Evolutionary conservation across 345 rosid genomes (phyloP), one percentile per base, ranked within the genome.

Genomic region (Syzygium aqueum): DNA sequence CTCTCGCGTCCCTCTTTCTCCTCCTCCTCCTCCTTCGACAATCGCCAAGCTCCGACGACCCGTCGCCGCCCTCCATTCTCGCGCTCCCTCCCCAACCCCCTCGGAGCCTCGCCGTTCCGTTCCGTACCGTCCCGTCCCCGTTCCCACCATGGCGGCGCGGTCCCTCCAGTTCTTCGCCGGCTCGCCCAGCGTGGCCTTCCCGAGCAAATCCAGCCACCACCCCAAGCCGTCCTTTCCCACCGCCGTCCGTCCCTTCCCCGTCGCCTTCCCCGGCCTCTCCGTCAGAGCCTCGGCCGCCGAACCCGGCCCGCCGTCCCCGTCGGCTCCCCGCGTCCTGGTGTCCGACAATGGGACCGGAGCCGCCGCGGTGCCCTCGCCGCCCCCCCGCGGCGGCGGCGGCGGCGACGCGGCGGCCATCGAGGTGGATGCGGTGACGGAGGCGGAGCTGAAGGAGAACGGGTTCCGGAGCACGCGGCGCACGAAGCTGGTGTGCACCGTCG

Each of bases 391-490:
- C 61, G 83, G 50, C 67, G 43, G 40, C 40, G 3, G 43, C 85
- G 77, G 59, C 28, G 59, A 61, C 5, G 82, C 77, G 50, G 77
- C 49, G 91, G 54, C 88, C 88, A 65, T 93, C 90, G 98, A 98
- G 46, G 99, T 98, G 67, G 99, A 98, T 84, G 85, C 98, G 1
- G 99, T 98, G 53, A 96, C 99, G 67, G 99, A 98, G 91, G 92
- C 90, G 11, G 99, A 98, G 89, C 88, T 98, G 88, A 96, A 96
- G 94, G 99, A 98, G 97, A 98, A 98, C n/a, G 99, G 99, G 37
- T 96, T 96, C 93, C 89, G 99, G 87, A 98, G 99, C 94, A 98
- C 99, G 50, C 90, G 99, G 89, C 91, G 99, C 87, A 98, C 99
- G 77, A 98, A 98, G 94, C 93, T 98, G 46, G 90, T 98, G 88